Evolutionary conservation across 305 asterid species (phyloP), one percentile per base, ranked within the genome.

Genomic region (Stenogyne calaminthoides): DNA sequence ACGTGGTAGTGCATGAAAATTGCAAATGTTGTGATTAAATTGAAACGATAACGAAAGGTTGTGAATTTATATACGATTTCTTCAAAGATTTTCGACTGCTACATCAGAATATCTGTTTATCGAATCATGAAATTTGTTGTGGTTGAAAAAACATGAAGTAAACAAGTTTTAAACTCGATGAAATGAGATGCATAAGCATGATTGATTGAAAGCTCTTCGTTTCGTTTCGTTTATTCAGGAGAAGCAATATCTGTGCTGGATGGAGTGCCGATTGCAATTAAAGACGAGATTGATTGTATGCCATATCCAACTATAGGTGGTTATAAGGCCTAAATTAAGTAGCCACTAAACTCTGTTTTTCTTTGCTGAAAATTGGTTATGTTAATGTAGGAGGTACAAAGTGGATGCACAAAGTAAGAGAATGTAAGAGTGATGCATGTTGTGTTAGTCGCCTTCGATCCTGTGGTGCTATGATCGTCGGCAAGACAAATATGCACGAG

Each of bases 401-500:
- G 78, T 93, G 98, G 98, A 66, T 93, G 81, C 88, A 91, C 69
- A 84, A 86, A 81, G 90, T 82, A 16, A 80, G 97, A 76, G 64
- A 74, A 7, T 93, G 97, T 39, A 73, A 51, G n/a, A 82, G 83
- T 1, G 98, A 93, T 68, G 96, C 97, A 0, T 80, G 79, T 15
- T 93, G 98, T 36, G 95, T 93, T 54, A 82, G 75, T 37, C 89
- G 93, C 12, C 83, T 93, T 64, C 76, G 97, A n/a, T 75, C 71
- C 59, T 93, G 97, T 62, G 98, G 97, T 40, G 96, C 98, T 73
- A 74, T 93, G 52, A 75, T 91, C 9, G 88, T 91, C 1, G 98
- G 97, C 18, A 93, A 93, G 73, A 90, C 97, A 20, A 93, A 91
- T 64, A 93, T 93, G 97, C 98, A 93, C 61, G 97, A 93, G 80